A percentile compares a stretch with the other conserved stretches of the same genome.
phyloP scores from a whole-genome alignment of 192 early-diverging fungal genomes.

The Coemansia sp. region DNA sequence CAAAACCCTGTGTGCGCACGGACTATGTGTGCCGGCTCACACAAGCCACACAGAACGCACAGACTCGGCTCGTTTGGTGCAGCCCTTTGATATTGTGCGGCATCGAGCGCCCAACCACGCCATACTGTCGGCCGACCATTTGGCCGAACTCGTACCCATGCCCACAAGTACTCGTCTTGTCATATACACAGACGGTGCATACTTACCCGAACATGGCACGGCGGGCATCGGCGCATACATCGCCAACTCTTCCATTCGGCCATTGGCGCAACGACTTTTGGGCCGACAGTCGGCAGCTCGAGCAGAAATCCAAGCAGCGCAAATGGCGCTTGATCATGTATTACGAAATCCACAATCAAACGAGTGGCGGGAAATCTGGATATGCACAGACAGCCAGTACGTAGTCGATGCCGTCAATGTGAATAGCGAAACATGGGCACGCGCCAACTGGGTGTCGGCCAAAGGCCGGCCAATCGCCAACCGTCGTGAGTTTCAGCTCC shows the following conservation, averaged over 20 bases:
- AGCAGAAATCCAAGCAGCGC: conserved; percentile 38
- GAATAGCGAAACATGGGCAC: conserved; percentile 37
- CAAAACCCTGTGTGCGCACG: conserved; percentile 7
- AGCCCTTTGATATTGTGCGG: conserved; percentile 19
- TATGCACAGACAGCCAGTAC: conserved; percentile 49
- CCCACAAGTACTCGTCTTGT: conserved; percentile 15
- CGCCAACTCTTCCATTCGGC: conserved; percentile 15
- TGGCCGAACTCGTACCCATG: conserved; percentile 40
- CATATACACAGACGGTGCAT: conserved; percentile 41
- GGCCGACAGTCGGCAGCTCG: conserved; percentile 43
- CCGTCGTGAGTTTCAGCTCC: conserved; percentile 27
- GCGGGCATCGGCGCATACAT: conserved; percentile 48
- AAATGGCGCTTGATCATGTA: conserved; percentile 15
- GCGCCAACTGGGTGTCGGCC: conserved; percentile 29
- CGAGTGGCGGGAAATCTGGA: conserved; percentile 29
- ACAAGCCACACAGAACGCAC: too few relatives aligned
- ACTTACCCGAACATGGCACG: conserved; percentile 23
- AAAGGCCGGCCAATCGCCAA: conserved; percentile 47
- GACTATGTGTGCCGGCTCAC: conserved; percentile 5
- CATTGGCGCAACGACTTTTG: conserved; percentile 22
- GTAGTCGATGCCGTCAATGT: conserved; percentile 50
- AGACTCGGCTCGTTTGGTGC: too few relatives aligned
- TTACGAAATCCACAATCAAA: neutral
- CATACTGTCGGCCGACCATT: conserved; percentile 33
- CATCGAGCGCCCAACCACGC: conserved; percentile 36